These are phyloP conservation scores for Pulveroboletus sp. DNA, from an alignment of 768 basidiomycete genomes.

Conservation along the genomic window DNA sequence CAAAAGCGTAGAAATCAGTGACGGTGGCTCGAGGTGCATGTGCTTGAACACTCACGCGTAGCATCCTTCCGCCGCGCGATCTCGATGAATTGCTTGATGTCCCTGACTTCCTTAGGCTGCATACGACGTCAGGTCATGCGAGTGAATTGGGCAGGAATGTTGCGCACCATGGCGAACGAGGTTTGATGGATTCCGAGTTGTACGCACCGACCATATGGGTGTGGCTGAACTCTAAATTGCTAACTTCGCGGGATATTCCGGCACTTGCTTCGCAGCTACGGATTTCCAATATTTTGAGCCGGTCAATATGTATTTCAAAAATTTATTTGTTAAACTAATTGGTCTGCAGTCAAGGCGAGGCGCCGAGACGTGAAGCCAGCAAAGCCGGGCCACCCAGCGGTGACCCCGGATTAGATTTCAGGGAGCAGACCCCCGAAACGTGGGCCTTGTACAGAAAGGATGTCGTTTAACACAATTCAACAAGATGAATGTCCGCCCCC, in stretches of 20 bases:
- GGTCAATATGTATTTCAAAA: too few relatives aligned
- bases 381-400: too few relatives aligned
- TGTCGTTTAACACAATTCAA: too few relatives aligned
- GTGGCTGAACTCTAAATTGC: conserved; percentile 35
- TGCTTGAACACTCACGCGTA: conserved; percentile 60
- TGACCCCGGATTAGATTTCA: too few relatives aligned
- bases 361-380: too few relatives aligned
- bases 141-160: background rate
- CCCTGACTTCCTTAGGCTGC: conserved; percentile 95
- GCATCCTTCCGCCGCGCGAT: conserved; percentile 98
- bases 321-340: too few relatives aligned
- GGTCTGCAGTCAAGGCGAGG: too few relatives aligned
- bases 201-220: background rate
- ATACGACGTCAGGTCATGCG: conserved; percentile 3
- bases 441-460: too few relatives aligned
- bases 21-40: background rate
- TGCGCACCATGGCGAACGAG: conserved; percentile 27
- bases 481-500: too few relatives aligned
- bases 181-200: conserved; percentile 6
- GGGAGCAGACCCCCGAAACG: too few relatives aligned
- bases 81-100: conserved; percentile 99
- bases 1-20: background rate
- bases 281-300: too few relatives aligned
- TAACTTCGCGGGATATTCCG: conserved; percentile 29
- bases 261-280: too few relatives aligned